Percentiles rank a stretch among this genome's conserved stretches.
Conservation (phyloP, 192 early-diverging fungal species). For the Backusella tuberculispora region DNA sequence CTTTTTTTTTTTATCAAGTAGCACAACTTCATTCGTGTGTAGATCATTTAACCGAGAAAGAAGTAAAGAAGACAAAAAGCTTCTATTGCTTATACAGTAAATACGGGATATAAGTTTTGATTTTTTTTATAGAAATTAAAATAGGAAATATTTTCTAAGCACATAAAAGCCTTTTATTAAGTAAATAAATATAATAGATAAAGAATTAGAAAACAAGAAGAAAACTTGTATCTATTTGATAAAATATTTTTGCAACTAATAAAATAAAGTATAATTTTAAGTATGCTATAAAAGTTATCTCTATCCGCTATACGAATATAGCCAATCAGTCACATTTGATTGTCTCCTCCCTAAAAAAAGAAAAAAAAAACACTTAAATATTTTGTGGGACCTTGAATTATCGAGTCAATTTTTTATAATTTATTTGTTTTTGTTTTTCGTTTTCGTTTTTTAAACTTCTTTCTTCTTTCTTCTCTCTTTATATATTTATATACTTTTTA, state of each 20-base stretch:
- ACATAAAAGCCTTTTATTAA: background rate
- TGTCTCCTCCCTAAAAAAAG: conserved; percentile 13
- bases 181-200: background rate
- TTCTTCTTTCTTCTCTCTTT: conserved; percentile 19
- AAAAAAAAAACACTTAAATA: conserved; percentile 17
- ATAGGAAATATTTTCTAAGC: background rate
- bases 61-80: background rate
- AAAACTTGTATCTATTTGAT: background rate
- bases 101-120: background rate
- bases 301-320: background rate
- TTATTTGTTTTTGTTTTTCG: conserved; percentile 17
- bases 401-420: conserved; percentile 9
- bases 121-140: background rate
- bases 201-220: conserved; percentile 2
- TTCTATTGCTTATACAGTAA: background rate
- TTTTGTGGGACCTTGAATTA: conserved; percentile 18
- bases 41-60: background rate
- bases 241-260: background rate
- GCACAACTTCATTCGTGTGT: conserved; percentile 6
- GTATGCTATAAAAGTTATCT: conserved; percentile 7
- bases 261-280: conserved; percentile 13
- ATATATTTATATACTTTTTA: conserved; percentile 21
- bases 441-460: conserved; percentile 19
- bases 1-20: background rate
- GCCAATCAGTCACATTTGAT: conserved; percentile 15